These are phyloP conservation scores for Diaporthe sp. DNA, from an alignment of 2,329 filamentous ascomycete genomes.

Conservation along the genomic window DNA sequence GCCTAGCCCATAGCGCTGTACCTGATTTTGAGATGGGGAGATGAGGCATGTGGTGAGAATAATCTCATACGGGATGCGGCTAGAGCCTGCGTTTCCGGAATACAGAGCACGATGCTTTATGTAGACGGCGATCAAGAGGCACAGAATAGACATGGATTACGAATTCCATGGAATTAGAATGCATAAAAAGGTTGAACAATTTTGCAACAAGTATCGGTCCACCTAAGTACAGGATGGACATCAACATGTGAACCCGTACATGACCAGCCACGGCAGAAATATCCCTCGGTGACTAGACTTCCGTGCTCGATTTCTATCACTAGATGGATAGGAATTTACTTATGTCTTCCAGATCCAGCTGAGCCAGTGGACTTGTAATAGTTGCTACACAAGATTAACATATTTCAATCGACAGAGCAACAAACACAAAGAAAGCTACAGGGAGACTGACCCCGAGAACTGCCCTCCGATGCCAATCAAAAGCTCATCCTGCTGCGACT, in stretches of 20 bases:
- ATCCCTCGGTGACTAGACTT: too few relatives aligned
- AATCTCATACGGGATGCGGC: neutral
- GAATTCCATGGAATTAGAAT: neutral
- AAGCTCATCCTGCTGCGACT: neutral
- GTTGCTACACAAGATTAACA: neutral
- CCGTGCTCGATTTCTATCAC: neutral
- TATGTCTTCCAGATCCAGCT: neutral
- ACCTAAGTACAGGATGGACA: neutral
- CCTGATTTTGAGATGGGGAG: neutral
- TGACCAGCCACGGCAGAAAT: neutral
- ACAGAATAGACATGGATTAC: neutral
- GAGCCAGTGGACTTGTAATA: neutral
- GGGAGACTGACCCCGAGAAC: neutral
- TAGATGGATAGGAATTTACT: neutral
- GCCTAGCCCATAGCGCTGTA: neutral
- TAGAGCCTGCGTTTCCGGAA: neutral
- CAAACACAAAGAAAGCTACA: neutral
- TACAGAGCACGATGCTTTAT: neutral
- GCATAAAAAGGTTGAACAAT: neutral
- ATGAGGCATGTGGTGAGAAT: neutral
- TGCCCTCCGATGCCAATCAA: neutral
- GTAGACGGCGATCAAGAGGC: neutral
- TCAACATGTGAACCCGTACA: neutral
- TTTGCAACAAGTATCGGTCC: neutral
- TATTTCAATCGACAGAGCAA: too few relatives aligned